Evolutionary conservation across 352 stramenopile genomes (phyloP).

Genomic region (Thraustochytrium striatum): DNA sequence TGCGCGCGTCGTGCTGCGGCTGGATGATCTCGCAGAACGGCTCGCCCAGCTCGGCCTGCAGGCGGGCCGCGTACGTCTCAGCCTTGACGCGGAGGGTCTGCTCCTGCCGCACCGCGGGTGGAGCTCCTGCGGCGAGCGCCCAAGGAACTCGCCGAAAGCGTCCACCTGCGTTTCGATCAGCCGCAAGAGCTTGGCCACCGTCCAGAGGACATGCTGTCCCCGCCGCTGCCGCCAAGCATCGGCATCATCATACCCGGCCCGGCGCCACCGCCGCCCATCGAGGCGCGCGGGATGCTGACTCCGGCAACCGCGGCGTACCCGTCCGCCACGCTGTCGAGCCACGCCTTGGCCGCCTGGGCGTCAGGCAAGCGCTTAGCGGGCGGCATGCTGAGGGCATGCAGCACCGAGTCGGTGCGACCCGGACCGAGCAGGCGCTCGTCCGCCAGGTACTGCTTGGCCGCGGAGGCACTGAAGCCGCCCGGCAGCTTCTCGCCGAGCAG

Average conservation of each 20-base stretch:
- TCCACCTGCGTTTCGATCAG: conserved; percentile 59
- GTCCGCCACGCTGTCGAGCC: conserved; percentile 69
- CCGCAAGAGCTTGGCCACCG: conserved; percentile 29
- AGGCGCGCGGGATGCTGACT: conserved; percentile 63
- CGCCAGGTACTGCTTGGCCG: conserved; percentile 68
- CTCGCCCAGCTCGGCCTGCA: conserved; percentile 64
- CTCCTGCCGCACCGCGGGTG: conserved; percentile 55
- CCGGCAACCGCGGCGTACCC: conserved; percentile 66
- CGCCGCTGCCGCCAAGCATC: background rate
- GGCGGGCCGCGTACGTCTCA: conserved; percentile 61
- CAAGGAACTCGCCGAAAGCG: conserved; percentile 63
- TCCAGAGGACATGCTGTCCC: too few relatives aligned
- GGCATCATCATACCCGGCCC: conserved; percentile 52
- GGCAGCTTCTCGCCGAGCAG: conserved; percentile 71
- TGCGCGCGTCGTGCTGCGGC: conserved; percentile 66
- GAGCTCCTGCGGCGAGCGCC: conserved; percentile 53
- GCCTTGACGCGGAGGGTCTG: conserved; percentile 50
- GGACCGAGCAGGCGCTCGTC: conserved; percentile 68
- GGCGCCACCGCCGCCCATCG: conserved; percentile 50
- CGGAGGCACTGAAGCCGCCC: conserved; percentile 69
- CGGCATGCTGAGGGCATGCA: conserved; percentile 67
- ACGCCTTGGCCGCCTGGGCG: conserved; percentile 66
- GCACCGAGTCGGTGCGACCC: conserved; percentile 69
- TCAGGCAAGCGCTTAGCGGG: conserved; percentile 68
- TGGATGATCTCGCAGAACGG: conserved; percentile 62